Evolutionary conservation across 2,329 filamentous ascomycete species (phyloP), one percentile per base, ranked within the genome.

Genomic region (Sporothrix protearum): DNA sequence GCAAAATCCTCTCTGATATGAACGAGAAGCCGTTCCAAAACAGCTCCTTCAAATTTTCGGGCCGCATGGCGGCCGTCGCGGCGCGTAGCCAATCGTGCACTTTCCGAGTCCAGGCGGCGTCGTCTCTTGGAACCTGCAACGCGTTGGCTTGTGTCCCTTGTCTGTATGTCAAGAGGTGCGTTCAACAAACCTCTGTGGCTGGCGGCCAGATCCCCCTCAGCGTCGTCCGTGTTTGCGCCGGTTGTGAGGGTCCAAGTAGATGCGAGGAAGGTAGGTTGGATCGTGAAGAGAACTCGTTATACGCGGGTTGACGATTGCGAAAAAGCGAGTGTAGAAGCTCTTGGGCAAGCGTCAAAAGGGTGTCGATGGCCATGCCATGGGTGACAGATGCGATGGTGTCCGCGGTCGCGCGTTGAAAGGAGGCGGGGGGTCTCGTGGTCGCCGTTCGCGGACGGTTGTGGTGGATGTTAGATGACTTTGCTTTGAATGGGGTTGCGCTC

Each of bases 1-100:
- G 53, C 19, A 71, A 61, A 8, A 76, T 39, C 33, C 70, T 68
- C 33, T 74, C 74, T 1, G 73, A 73, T 12, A 76, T 55, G 39
- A 73, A 74, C 0, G 73, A 73, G 42, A 73, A 67, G 73, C 74
- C 73, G 49, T 74, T 73, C 55, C 70, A 55, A 16, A 74, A 33
- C 69, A 75, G 63, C 63, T 73, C 72, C 22, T 57, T 69, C 30
- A 73, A 8, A 28, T 19, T 39, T n/a, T 70, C 74, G n/a, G 73
- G 70, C 66, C 72, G 72, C 74, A 75, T 75, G 59, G 71, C 72
- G 53, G 73, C 71, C 39, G 33, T 69, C 19, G 28, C 36, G 64
- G 71, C 71, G 49, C 71, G 70, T 36, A 71, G 71, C 73, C 73
- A 73, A 68, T 36, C 19, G 30, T 70, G 33, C n/a, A 68, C 67